Conservation (phyloP, 805 yeast species). For the Starmera dryadoides region DNA sequence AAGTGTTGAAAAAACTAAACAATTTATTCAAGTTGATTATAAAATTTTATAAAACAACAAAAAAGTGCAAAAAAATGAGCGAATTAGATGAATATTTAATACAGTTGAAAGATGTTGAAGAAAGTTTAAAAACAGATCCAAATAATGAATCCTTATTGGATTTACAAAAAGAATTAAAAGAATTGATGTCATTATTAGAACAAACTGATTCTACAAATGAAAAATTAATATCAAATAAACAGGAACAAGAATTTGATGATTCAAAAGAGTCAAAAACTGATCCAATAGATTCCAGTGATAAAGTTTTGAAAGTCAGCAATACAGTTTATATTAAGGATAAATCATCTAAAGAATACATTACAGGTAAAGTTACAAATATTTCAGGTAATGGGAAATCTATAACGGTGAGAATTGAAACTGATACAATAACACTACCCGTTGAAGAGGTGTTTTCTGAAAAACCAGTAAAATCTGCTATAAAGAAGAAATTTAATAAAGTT, state of each 20-base stretch:
- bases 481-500: not conserved
- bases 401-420: constrained; percentile 7
- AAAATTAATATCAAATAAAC: not conserved
- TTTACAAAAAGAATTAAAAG: constrained; percentile 9
- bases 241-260: no score
- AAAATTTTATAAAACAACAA: no score
- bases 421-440: constrained; percentile 4
- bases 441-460: constrained; percentile 6
- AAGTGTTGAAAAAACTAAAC: no score
- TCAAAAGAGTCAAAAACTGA: no score
- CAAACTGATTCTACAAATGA: not conserved
- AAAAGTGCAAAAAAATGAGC: no score
- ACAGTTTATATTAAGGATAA: constrained; percentile 9
- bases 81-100: constrained; percentile 12
- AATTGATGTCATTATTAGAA: constrained; percentile 9
- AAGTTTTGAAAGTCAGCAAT: constrained; percentile 6
- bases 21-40: no score
- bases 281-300: not conserved
- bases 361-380: constrained; percentile 9
- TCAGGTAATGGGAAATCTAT: constrained; percentile 12
- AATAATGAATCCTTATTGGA: constrained; percentile 9
- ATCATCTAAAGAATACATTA: constrained; percentile 3
- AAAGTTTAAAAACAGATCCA: constrained; percentile 8
- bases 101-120: constrained; percentile 13
- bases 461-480: constrained; percentile 9